Conservation (phyloP, 2,329 filamentous ascomycete genomes). For the Plectosphaerella sp. region DNA sequence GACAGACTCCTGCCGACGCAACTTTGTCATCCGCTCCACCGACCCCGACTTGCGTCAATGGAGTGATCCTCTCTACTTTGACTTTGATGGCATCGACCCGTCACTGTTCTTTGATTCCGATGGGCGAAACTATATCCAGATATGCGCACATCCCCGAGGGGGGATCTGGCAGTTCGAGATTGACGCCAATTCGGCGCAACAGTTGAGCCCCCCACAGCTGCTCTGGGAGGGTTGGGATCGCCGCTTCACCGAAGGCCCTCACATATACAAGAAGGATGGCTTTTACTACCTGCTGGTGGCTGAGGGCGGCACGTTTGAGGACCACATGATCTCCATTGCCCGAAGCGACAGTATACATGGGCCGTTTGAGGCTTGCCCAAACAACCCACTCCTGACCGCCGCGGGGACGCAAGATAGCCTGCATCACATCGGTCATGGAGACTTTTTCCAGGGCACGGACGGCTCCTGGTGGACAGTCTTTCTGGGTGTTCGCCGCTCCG, state of each 20-base stretch:
- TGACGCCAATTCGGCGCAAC: slow-evolving; percentile 1
- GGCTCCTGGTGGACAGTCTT: slow-evolving; percentile 38
- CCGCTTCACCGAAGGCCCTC: slow-evolving; percentile 26
- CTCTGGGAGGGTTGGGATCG: slow-evolving; percentile 1
- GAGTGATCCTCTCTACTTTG: slow-evolving; percentile 26
- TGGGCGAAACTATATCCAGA: slow-evolving; percentile 25
- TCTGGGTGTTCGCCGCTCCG: background rate
- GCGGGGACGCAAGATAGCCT: slow-evolving; percentile 20
- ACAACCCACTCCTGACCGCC: slow-evolving; percentile 34
- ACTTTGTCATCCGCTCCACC: slow-evolving; percentile 15
- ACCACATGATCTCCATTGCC: slow-evolving; percentile 31
- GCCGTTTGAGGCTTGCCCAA: slow-evolving; percentile 27
- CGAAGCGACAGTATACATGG: slow-evolving; percentile 25
- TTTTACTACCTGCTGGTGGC: slow-evolving; percentile 46
- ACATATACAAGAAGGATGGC: slow-evolving; percentile 36
- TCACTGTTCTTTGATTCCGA: slow-evolving; percentile 40
- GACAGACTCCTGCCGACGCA: slow-evolving; percentile 3
- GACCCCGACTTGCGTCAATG: slow-evolving; percentile 16
- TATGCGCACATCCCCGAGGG: slow-evolving; percentile 8
- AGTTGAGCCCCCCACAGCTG: background rate
- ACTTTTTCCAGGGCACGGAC: slow-evolving; percentile 22
- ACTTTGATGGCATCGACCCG: slow-evolving; percentile 38
- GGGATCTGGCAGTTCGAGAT: slow-evolving; percentile 13
- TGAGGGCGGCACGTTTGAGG: slow-evolving; percentile 36
- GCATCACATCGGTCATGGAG: slow-evolving; percentile 25